Evolutionary conservation across 352 stramenopile species (phyloP).

Genomic region (Halophytophthora polymorphica): DNA sequence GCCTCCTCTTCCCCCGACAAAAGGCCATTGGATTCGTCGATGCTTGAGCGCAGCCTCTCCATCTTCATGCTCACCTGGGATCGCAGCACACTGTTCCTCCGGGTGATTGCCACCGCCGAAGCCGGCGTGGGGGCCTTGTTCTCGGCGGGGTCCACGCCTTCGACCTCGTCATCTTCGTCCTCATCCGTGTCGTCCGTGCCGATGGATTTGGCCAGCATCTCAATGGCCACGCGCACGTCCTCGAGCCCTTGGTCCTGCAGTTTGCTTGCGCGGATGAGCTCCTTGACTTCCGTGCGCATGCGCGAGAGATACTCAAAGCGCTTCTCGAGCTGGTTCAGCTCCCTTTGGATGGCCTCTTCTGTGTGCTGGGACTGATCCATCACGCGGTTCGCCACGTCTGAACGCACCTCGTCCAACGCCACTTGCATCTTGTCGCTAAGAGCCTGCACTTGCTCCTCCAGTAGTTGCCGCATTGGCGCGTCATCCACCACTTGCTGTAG

Average conservation of each 20-base stretch:
- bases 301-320: constrained; percentile 68
- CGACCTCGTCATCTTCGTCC: neutral
- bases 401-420: constrained; percentile 16
- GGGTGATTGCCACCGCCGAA: too few species aligned
- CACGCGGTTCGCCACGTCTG: constrained; percentile 18
- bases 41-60: neutral
- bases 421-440: constrained; percentile 31
- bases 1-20: neutral
- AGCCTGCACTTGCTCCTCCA: constrained; percentile 18
- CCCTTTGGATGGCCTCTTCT: constrained; percentile 40
- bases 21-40: too few species aligned
- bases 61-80: neutral
- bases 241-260: constrained; percentile 61
- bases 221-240: constrained; percentile 53
- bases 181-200: constrained; percentile 56
- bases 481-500: constrained; percentile 13
- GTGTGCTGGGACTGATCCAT: constrained; percentile 25
- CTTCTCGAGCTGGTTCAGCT: constrained; percentile 66
- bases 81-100: too few species aligned
- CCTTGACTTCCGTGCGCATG: constrained; percentile 76
- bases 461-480: constrained; percentile 14
- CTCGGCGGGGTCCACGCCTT: constrained; percentile 4
- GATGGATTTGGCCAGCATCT: constrained; percentile 61
- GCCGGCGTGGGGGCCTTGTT: neutral
- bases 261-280: constrained; percentile 48